phyloP scores from a whole-genome alignment of 1,284 basidiomycete genomes.

The Heterobasidion annosum region DNA sequence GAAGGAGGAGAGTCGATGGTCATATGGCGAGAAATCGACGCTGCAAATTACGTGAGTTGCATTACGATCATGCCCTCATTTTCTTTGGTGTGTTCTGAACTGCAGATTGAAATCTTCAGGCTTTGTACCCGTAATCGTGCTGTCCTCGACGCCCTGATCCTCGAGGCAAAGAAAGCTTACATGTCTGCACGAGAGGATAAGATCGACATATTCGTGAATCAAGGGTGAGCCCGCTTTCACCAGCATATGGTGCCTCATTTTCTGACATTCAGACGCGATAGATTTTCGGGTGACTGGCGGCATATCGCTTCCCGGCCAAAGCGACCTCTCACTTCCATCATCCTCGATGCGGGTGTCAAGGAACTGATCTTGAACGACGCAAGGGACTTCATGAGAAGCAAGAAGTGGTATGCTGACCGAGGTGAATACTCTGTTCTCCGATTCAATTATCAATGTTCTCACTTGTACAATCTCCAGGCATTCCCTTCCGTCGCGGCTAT shows the following conservation, averaged over 20 bases:
- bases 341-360: constrained; percentile 57
- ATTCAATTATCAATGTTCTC: background rate
- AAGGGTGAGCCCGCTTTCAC: constrained; percentile 22
- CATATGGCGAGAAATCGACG: constrained; percentile 14
- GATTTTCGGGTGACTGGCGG: constrained; percentile 36
- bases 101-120: constrained; percentile 20
- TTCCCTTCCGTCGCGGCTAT: constrained; percentile 68
- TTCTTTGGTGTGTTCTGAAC: background rate
- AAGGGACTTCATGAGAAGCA: constrained; percentile 54
- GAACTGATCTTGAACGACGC: constrained; percentile 59
- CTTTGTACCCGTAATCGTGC: constrained; percentile 40
- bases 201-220: constrained; percentile 49
- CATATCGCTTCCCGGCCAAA: constrained; percentile 51
- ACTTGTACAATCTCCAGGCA: constrained; percentile 17
- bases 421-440: constrained; percentile 20
- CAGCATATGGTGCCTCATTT: background rate
- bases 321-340: constrained; percentile 53
- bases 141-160: constrained; percentile 39
- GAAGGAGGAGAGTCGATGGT: constrained; percentile 15
- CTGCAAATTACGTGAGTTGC: constrained; percentile 18
- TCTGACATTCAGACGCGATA: background rate
- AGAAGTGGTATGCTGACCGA: constrained; percentile 58
- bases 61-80: background rate
- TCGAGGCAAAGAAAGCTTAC: constrained; percentile 48
- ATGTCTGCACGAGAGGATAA: constrained; percentile 38